Percentiles rank a stretch among this genome's conserved stretches.
Evolutionary conservation across 805 yeast genomes (phyloP).

Genomic region (Kuraishia hungarica): DNA sequence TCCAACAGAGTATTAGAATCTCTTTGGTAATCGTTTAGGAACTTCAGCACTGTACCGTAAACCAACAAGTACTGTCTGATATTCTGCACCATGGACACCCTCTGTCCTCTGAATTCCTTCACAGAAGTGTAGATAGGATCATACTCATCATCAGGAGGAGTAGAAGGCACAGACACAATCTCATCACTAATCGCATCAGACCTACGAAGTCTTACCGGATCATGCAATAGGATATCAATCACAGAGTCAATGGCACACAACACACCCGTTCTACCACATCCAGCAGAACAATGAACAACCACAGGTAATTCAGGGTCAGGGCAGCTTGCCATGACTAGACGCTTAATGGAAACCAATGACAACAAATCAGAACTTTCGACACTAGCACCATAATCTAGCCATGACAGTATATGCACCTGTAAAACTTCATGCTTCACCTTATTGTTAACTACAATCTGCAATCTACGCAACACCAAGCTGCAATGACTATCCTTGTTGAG

Average conservation of each 20-base stretch:
- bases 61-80: constrained; percentile 44
- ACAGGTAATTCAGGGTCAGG: constrained; percentile 32
- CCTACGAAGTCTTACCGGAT: background rate
- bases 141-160: constrained; percentile 10
- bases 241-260: constrained; percentile 64
- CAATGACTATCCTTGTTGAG: constrained; percentile 13
- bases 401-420: constrained; percentile 69
- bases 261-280: constrained; percentile 95
- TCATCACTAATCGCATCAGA: background rate
- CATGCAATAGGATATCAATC: constrained; percentile 26
- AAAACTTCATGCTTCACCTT: constrained; percentile 33
- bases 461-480: constrained; percentile 29
- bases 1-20: background rate
- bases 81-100: constrained; percentile 54
- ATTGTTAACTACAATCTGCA: constrained; percentile 29
- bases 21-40: constrained; percentile 11
- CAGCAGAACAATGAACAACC: constrained; percentile 90
- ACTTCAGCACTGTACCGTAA: constrained; percentile 30
- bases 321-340: constrained; percentile 12
- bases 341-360: constrained; percentile 35
- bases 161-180: constrained; percentile 1
- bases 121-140: constrained; percentile 41
- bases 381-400: constrained; percentile 80
- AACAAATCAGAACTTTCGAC: constrained; percentile 49
- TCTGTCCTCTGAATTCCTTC: constrained; percentile 37